Base-by-base conservation (phyloP, 305 asterid genomes). In the Striga hermonthica region DNA sequence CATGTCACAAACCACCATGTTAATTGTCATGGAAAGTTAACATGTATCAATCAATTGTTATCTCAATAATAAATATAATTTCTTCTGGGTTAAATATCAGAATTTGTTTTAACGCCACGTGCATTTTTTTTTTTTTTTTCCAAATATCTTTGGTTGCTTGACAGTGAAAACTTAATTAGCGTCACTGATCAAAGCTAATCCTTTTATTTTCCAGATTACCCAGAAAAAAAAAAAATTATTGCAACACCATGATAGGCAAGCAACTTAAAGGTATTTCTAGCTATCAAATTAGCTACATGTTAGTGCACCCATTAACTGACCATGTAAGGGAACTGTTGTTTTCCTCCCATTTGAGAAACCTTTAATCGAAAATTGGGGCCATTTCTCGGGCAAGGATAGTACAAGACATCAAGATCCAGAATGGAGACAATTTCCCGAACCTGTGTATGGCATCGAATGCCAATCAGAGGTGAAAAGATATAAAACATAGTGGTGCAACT, bases 361-460 rank as follows among this genome's bases (percentile, higher is more conserved):
- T 76, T 82, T 71, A 90, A 89, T 64, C 97, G 95, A 44, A 85
- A 91, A 61, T 82, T 89, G 40, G 92, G 98, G 75, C 95, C 95
- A 68, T 87, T 89, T 83, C 79, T 78, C 56, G 98, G 98, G 72
- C 98, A 91, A 50, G 98, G 98, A 79, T 91, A 89, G 65, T 72
- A 91, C 74, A 91, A 74, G 55, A 91, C 87, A 37, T 91, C 98
- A 78, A 91, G 96, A 76, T 91, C 98, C 82, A 91, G 82, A 72
- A 79, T 50, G 39, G 91, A 66, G 61, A 91, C 89, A 67, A 89
- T 87, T 87, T 91, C 98, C 58, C 98, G 83, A 63, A 91, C 97
- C 98, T 91, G 84, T 57, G 12, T 65, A 75, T 66, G 6, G 57
- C 40, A 64, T 41, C 43, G 65, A 72, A 41, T 47, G 22, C 71